Percentiles rank a stretch among this genome's conserved stretches.
Evolutionary conservation across 2,329 filamentous ascomycete species (phyloP).

Genomic region (Colletotrichum paranaense): DNA sequence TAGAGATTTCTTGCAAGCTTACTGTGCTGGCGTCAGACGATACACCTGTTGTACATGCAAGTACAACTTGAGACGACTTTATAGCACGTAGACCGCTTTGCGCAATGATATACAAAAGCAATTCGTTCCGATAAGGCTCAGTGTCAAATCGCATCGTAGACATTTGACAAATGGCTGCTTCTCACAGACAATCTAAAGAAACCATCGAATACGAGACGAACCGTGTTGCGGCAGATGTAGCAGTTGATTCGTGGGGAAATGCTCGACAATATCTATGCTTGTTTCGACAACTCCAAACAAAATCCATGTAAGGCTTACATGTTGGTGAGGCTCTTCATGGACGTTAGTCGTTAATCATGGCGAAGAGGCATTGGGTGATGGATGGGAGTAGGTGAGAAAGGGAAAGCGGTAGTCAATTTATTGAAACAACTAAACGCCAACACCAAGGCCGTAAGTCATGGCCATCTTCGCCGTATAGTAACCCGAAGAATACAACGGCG

Average conservation of each 20-base stretch:
- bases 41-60: not conserved
- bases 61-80: not conserved
- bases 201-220: not conserved
- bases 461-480: not conserved
- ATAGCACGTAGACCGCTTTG: not conserved
- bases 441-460: not conserved
- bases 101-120: not conserved
- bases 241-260: not conserved
- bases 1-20: not conserved
- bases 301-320: not conserved
- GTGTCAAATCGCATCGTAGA: not conserved
- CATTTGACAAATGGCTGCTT: not conserved
- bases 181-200: accelerated
- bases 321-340: too few species aligned
- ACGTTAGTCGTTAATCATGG: too few species aligned
- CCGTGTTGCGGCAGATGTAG: not conserved
- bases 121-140: not conserved
- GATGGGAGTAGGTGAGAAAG: too few species aligned
- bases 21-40: not conserved
- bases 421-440: not conserved
- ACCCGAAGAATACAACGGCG: not conserved
- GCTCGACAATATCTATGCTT: not conserved
- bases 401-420: too few species aligned
- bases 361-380: too few species aligned
- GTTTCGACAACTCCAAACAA: not conserved